Evolutionary conservation across 495 filamentous ascomycete species (phyloP), one percentile per base, ranked within the genome.

Genomic region (Hyaloscypha variabilis): DNA sequence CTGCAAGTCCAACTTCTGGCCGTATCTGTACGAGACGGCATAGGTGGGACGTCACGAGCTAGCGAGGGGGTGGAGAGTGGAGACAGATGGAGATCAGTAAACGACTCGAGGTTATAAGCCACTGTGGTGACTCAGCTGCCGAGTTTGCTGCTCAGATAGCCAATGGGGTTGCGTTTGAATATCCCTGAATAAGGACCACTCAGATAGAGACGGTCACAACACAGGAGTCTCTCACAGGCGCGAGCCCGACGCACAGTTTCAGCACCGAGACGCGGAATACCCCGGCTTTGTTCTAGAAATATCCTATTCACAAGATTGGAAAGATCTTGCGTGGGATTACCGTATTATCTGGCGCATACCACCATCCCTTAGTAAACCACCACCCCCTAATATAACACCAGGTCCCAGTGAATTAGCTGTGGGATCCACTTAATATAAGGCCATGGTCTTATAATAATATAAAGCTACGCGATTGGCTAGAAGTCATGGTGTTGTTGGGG

Each of bases 1-100:
- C n/a, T 39, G 60, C 64, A 70, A 70, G 60, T 60, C 67, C 42
- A 71, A 69, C 62, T 71, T 71, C 68, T 60, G 51, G 66, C 60
- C 68, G 31, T 56, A 69, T 62, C 57, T 69, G 58, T 63, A 60
- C 60, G 58, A 68, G 53, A 69, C 63, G 42, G 62, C 63, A 59
- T 25, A 59, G 68, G 28, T 28, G 17, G 65, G 64, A 60, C 39
- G 65, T 60, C 65, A 65, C 55, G 64, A 67, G 51, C 60, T 67
- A 29, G 58, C 58, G 64, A 66, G 65, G 60, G 53, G 58, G 65
- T 67, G 57, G 65, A 64, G 66, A 62, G 64, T 56, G 11, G 46
- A 66, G 58, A 66, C 64, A 10, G 64, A 66, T 30, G 39, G 64
- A 42, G 64, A 66, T 51, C 23, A 51, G 19, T 24, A 51, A 51